Evolutionary conservation across 129 eudicot species (phyloP), one percentile per base, ranked within the genome.

Genomic region (Gnaphalium uliginosum): DNA sequence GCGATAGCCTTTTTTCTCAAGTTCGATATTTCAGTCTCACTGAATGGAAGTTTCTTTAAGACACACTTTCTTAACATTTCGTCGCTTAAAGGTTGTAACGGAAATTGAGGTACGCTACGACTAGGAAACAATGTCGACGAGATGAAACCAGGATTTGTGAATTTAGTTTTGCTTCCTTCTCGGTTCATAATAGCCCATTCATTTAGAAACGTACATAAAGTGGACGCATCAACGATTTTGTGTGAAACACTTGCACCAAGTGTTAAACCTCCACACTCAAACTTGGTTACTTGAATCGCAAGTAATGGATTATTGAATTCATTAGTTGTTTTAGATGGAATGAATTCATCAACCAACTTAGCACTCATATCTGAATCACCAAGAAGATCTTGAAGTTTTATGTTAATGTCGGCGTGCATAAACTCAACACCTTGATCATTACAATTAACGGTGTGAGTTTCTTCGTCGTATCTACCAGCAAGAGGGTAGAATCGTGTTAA

Each of bases 381-480:
- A 14, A 53, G 6, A 18, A 17, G 8, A 53, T 53, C 61, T 56
- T 56, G 61, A 56, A 56, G 26, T 19, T 56, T 56, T 19, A n/a
- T 19, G 61, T 54, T 56, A 22, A 9, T 1, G 3, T 56, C 10
- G 0, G 25, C 61, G 3, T 56, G 61, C 11, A 56, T 56, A 19
- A 56, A 56, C 61, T 56, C 61, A 56, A 56, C 61, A 21, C 61
- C 61, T 22, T 56, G 61, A 22, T 56, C 61, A 6, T 56, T 19
- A 8, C 61, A 56, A 6, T 56, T 4, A 2, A 56, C 11, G 4
- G 24, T 22, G 13, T 56, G 61, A 56, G 24, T 56, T 22, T 56
- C 8, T n/a, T 56, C 23, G 7, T 0, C 4, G 24, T 56, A 56
- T 22, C 61, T 56, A 21, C 61, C 61, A 19, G 61, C 61, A 17